phyloP scores from a whole-genome alignment of 768 basidiomycete species.

The Mycena alexandri region DNA sequence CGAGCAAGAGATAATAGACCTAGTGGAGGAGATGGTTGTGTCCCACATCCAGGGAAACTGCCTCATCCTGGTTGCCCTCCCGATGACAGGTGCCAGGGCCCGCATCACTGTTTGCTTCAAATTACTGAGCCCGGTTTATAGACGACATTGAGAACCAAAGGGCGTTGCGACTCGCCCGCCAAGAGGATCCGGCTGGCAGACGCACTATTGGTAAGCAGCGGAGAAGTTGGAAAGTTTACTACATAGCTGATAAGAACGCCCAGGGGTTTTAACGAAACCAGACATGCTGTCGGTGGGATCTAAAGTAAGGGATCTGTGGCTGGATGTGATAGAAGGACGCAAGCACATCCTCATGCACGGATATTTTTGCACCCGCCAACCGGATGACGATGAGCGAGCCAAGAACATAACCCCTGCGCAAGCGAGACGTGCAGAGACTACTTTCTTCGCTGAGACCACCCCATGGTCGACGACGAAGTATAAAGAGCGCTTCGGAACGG shows the following conservation, averaged over 20 bases:
- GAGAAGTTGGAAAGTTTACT: not conserved
- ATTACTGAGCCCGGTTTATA: slow-evolving; percentile 39
- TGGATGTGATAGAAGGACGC: slow-evolving; percentile 58
- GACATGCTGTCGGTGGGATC: slow-evolving; percentile 58
- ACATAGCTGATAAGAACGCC: not conserved
- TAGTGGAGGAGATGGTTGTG: slow-evolving; percentile 65
- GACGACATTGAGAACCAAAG: slow-evolving; percentile 74
- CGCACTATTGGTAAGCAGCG: slow-evolving; percentile 63
- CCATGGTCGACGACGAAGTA: slow-evolving; percentile 52
- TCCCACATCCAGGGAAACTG: slow-evolving; percentile 64
- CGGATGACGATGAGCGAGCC: slow-evolving; percentile 51
- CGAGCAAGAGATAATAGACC: slow-evolving; percentile 54
- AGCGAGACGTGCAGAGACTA: slow-evolving; percentile 50
- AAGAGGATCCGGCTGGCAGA: slow-evolving; percentile 59
- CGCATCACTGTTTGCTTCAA: not conserved
- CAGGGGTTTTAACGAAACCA: slow-evolving; percentile 70
- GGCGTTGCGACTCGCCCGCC: slow-evolving; percentile 60
- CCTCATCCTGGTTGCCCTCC: slow-evolving; percentile 66
- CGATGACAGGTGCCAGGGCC: slow-evolving; percentile 60
- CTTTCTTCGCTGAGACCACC: slow-evolving; percentile 49
- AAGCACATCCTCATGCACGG: slow-evolving; percentile 54
- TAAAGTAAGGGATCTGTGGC: slow-evolving; percentile 53
- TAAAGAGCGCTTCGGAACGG: slow-evolving; percentile 51
- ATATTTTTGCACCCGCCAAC: slow-evolving; percentile 60
- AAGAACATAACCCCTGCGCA: slow-evolving; percentile 45